Conservation (phyloP, 257 asterid genomes). For the Solanum pinnatisectum region DNA sequence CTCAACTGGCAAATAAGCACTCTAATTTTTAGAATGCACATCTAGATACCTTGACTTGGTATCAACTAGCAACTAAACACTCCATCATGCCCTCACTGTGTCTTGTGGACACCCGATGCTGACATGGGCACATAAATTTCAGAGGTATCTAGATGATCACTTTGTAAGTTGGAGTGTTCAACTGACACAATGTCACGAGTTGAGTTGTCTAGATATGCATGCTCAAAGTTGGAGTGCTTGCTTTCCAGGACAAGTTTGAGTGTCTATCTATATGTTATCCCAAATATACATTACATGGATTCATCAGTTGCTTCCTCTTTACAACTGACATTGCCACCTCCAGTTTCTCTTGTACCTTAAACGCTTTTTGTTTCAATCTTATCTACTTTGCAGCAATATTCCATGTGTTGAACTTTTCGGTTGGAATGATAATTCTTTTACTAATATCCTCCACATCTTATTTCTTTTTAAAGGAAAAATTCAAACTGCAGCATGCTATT, state of each 20-base stretch:
- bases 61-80: not conserved
- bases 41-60: not conserved
- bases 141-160: not conserved
- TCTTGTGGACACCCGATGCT: not conserved
- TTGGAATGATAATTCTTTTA: not conserved
- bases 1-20: not conserved
- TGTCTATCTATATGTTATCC: not conserved
- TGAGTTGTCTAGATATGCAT: not conserved
- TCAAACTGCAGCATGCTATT: not conserved
- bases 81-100: not conserved
- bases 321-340: not conserved
- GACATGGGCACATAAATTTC: not conserved
- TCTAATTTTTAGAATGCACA: not conserved
- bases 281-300: not conserved
- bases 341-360: not conserved
- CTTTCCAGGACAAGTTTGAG: not conserved
- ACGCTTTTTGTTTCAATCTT: not conserved
- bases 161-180: not conserved
- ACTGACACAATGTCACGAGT: not conserved
- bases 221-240: not conserved
- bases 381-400: not conserved
- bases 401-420: not conserved
- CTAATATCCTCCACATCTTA: not conserved
- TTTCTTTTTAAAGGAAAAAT: not conserved
- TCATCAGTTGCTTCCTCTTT: not conserved